Percentiles rank a stretch among this genome's conserved stretches.
phyloP scores from a whole-genome alignment of 2,329 filamentous ascomycete genomes.

The Trichoderma atroviride region DNA sequence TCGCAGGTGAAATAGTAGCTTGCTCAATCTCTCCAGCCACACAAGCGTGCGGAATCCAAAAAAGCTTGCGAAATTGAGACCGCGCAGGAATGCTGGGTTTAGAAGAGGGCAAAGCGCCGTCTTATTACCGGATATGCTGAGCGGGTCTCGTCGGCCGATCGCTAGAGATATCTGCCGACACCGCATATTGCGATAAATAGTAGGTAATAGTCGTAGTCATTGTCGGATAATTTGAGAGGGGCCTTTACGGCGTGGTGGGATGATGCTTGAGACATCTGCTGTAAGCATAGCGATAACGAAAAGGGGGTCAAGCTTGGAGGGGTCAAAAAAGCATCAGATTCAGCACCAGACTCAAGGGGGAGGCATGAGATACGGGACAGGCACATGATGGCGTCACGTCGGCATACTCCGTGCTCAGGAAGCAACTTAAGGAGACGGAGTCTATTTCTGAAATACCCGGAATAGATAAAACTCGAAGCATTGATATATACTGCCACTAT shows the following conservation, averaged over 20 bases:
- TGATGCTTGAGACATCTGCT: neutral
- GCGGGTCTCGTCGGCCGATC: conserved; percentile 22
- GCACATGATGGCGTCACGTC: neutral
- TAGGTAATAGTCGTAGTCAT: neutral
- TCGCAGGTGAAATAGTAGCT: neutral
- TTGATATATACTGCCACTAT: neutral
- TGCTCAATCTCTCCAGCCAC: neutral
- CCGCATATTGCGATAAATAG: neutral
- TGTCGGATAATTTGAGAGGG: neutral
- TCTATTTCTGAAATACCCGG: neutral
- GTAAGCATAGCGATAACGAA: neutral
- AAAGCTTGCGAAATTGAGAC: neutral
- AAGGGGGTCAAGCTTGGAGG: neutral
- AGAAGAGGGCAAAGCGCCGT: conserved; percentile 11
- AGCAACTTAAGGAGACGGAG: neutral
- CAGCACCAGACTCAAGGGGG: neutral
- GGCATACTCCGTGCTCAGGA: neutral
- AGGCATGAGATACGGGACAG: neutral
- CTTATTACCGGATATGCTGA: conserved; percentile 12
- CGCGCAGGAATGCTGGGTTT: conserved; percentile 15
- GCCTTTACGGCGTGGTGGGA: neutral
- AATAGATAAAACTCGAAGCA: neutral
- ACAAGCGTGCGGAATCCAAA: neutral
- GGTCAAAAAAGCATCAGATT: neutral
- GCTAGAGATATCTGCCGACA: conserved; percentile 19